A percentile compares a stretch with the other conserved stretches of the same genome.
phyloP scores from a whole-genome alignment of 257 asterid species.

The Capsicum chinense region DNA sequence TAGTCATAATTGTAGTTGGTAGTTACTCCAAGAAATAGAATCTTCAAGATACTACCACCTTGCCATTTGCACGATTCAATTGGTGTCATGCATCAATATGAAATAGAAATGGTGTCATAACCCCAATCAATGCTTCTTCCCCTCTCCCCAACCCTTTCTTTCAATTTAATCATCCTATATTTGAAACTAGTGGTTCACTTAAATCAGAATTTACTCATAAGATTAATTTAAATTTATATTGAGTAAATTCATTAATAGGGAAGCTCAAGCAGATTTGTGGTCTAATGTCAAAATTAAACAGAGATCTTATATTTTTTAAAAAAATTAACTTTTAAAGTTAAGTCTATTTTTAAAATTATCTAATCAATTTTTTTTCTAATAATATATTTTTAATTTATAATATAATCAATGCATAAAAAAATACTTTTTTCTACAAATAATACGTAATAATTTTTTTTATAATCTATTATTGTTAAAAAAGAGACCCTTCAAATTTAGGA shows the following conservation, averaged over 20 bases:
- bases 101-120: background rate
- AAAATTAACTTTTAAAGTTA: too few species aligned
- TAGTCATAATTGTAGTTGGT: background rate
- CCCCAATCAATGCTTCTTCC: background rate
- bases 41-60: background rate
- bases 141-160: background rate
- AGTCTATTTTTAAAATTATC: too few species aligned
- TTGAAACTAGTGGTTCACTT: background rate
- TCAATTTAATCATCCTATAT: background rate
- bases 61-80: background rate
- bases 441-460: too few species aligned
- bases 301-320: too few species aligned
- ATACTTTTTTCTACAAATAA: too few species aligned
- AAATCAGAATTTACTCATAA: background rate
- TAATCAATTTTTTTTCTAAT: too few species aligned
- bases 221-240: background rate
- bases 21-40: conserved; percentile 21
- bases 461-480: too few species aligned
- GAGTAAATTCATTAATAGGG: background rate
- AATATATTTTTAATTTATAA: too few species aligned
- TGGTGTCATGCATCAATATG: background rate
- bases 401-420: too few species aligned
- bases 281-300: too few species aligned
- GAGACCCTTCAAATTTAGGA: too few species aligned
- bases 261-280: too few species aligned